Evolutionary conservation across 192 early-diverging fungal species (phyloP), one percentile per base, ranked within the genome.

Genomic region (Kickxella alabastrina): DNA sequence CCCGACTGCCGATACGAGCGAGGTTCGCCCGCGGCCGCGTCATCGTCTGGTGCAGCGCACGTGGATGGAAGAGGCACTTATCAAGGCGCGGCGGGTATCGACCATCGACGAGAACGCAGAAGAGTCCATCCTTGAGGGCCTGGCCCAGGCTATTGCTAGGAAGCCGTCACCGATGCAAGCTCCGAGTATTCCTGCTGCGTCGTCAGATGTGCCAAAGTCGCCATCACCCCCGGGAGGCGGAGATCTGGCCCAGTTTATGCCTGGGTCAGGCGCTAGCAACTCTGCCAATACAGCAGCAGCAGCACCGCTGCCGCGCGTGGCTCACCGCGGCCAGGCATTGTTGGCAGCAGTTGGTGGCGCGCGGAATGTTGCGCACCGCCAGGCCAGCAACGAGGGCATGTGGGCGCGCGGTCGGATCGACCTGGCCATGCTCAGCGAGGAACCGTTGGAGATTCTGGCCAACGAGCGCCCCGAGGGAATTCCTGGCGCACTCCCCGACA

Each of bases 11-110:
- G 61, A 26, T 23, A 15, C 54, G 19, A 39, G 41, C 31, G 48
- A 48, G n/a, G 49, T 25, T 19, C 54, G 60, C 1, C 63, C 62
- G 17, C 57, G 73, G 5, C 62, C 72, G 21, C 72, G 65, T 21
- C 66, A 71, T 39, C 66, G 67, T 3, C 59, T 60, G 54, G 49
- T 77, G 35, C 62, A 77, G 49, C 67, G 68, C 46, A 77, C 68
- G 14, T 77, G 66, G 75, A 77, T 77, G 68, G 75, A 71, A 41
- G 75, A 77, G 75, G 68, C 63, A 28, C 56, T 77, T 13, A 58
- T 77, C 25, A 77, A 77, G 52, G 68, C 68, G 32, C 58, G 75
- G 13, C 68, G 75, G 31, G 67, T 77, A 12, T 77, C 68, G 21
- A 71, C 66, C 10, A 63, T 77, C 10, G 68, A 77, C 52, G 68